Evolutionary conservation across 805 yeast genomes (phyloP), one percentile per base, ranked within the genome.

Genomic region (Yarrowia deformans): DNA sequence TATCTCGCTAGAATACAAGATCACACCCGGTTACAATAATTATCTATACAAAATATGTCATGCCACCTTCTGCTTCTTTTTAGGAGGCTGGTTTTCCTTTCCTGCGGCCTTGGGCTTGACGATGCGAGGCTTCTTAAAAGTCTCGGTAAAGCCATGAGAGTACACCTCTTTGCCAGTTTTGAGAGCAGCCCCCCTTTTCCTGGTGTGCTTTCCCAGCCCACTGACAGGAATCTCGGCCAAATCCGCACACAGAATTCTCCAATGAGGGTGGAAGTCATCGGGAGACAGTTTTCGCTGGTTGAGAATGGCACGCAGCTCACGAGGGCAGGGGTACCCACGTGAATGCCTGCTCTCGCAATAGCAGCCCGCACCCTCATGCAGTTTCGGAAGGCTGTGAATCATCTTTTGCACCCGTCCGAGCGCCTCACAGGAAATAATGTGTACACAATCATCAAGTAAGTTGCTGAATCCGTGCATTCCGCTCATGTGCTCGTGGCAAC

Each of bases 221-320:
- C 52, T 48, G 12, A 48, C 18, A 5, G 32, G n/a, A 1, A 29
- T n/a, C 16, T 6, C 8, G n/a, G 32, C 35, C 35, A 48, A 29
- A 29, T 29, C 52, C 35, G 10, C 52, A 13, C 13, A 29, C 18
- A 48, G 18, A 19, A 23, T 13, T 48, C 52, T 12, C 52, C 52
- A 48, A n/a, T 48, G 52, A 13, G 52, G 52, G 34, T 48, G 35
- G 10, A 48, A 48, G 35, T 48, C 52, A 19, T 48, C 52, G 3
- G 52, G 52, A 23, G 52, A 48, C 12, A 48, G 35, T 12, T 23
- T 48, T 19, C 29, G 52, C 29, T 14, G 9, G 12, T 14, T 29
- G 18, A 7, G 3, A 8, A 19, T 48, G n/a, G 7, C 5, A 8
- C 18, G n/a, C 16, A 48, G n/a, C 32, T 29, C 34, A 29, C 23